These are phyloP conservation scores for Juncus inflexus DNA, from an alignment of 176 grass and related monocot species.

Conservation along the genomic window DNA sequence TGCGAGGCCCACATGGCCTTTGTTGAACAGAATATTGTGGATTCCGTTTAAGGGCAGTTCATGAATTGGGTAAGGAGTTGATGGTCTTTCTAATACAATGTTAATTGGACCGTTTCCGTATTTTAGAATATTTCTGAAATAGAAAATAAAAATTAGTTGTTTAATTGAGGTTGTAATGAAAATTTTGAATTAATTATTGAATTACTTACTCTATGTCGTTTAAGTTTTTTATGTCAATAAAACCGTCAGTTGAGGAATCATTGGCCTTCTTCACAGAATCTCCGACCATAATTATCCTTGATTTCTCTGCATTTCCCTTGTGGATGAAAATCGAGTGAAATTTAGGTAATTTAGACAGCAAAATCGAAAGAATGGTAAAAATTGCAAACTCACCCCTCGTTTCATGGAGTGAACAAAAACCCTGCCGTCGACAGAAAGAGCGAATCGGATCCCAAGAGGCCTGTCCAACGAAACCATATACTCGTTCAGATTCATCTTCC, in stretches of 20 bases:
- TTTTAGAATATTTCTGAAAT: conserved; percentile 52
- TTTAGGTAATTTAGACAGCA: neutral
- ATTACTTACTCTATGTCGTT: conserved; percentile 68
- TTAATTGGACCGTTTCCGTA: conserved; percentile 48
- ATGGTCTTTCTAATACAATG: conserved; percentile 93
- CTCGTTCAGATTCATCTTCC: conserved; percentile 72
- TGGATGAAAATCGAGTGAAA: neutral
- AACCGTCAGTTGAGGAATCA: conserved; percentile 16
- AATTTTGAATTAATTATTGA: conserved; percentile 21
- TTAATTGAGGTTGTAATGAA: neutral
- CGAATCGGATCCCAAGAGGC: conserved; percentile 77
- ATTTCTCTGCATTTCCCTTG: conserved; percentile 88
- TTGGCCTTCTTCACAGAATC: conserved; percentile 77
- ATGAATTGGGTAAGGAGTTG: conserved; percentile 84
- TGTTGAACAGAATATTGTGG: conserved; percentile 78
- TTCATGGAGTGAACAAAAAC: conserved; percentile 80
- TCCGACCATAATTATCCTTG: conserved; percentile 87
- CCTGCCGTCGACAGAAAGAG: conserved; percentile 59
- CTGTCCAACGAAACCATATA: conserved; percentile 88
- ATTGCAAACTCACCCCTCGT: conserved; percentile 45
- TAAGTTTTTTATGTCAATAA: conserved; percentile 65
- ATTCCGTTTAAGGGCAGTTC: conserved; percentile 66
- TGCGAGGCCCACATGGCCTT: conserved; percentile 51
- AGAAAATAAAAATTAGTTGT: conserved; percentile 10
- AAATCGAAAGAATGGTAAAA: neutral